Percentiles rank a stretch among this genome's conserved stretches.
Evolutionary conservation across 179 eudicot genomes (phyloP).

Genomic region (Beta corolliflora): DNA sequence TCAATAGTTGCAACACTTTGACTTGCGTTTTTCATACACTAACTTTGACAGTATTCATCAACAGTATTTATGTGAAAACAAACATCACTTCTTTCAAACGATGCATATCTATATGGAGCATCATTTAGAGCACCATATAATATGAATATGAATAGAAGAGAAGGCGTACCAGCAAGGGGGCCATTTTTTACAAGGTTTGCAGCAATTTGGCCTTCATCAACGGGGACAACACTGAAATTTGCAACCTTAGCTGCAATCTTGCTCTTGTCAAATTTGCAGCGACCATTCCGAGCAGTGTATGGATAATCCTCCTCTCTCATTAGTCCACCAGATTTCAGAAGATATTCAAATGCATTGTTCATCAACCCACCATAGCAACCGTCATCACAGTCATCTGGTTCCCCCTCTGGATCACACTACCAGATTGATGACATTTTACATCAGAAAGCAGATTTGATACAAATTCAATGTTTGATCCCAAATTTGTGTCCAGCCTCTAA

Average conservation of each 20-base stretch:
- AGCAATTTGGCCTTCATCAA: slow-evolving; percentile 86
- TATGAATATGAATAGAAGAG: background rate
- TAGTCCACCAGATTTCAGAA: slow-evolving; percentile 72
- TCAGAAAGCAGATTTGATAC: background rate
- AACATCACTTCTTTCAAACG: background rate
- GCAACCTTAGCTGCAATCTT: slow-evolving; percentile 78
- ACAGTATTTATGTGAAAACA: no score
- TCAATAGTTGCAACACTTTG: no score
- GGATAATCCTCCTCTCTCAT: slow-evolving; percentile 76
- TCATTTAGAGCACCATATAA: background rate
- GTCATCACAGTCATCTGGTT: slow-evolving; percentile 56
- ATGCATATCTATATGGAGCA: background rate
- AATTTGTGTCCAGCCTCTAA: background rate
- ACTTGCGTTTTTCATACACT: no score
- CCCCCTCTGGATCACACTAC: slow-evolving; percentile 84
- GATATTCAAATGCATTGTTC: slow-evolving; percentile 84
- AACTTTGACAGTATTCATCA: no score
- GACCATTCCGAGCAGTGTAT: slow-evolving; percentile 68
- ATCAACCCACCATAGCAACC: slow-evolving; percentile 83
- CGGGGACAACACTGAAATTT: slow-evolving; percentile 79
- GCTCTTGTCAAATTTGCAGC: slow-evolving; percentile 79
- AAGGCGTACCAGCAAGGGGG: slow-evolving; percentile 74
- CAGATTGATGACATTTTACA: background rate
- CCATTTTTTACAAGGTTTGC: slow-evolving; percentile 90
- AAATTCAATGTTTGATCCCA: background rate